A percentile compares a stretch with the other conserved stretches of the same genome.
phyloP scores from a whole-genome alignment of 1,284 basidiomycete genomes.

The Boletus hoseneyae region DNA sequence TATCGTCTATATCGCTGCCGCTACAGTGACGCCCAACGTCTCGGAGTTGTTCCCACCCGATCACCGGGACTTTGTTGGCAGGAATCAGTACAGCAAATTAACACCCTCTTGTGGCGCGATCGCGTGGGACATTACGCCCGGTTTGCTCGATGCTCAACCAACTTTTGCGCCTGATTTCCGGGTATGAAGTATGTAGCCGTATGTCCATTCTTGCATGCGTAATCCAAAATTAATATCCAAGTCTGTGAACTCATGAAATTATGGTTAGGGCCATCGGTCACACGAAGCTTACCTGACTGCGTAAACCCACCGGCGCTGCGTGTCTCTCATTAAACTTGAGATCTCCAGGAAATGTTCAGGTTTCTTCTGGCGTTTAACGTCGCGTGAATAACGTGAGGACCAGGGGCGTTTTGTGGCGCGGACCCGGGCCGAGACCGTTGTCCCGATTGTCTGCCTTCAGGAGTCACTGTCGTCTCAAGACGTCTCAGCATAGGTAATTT shows the following conservation, averaged over 20 bases:
- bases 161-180: conserved; percentile 21
- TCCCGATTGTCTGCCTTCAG: conserved; percentile 38
- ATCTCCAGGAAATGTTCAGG: conserved; percentile 6
- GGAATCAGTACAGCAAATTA: conserved; percentile 5
- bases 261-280: conserved; percentile 3
- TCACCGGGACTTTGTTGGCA: conserved; percentile 6
- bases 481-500: conserved; percentile 36
- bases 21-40: background rate
- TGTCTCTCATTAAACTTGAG: conserved; percentile 9
- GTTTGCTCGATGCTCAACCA: background rate
- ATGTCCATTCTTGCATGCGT: conserved; percentile 8
- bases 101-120: background rate
- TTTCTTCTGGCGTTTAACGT: conserved; percentile 19
- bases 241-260: conserved; percentile 9
- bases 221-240: conserved; percentile 27
- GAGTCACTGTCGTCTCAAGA: conserved; percentile 47
- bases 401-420: conserved; percentile 21
- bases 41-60: conserved; percentile 16
- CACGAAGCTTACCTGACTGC: conserved; percentile 14
- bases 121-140: conserved; percentile 9
- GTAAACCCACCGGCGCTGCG: conserved; percentile 8
- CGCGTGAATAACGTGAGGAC: conserved; percentile 15
- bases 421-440: conserved; percentile 21
- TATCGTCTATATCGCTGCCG: background rate
- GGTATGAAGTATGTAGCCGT: conserved; percentile 19